Percentiles rank a stretch among this genome's conserved stretches.
These are phyloP conservation scores for Pecoramyces ruminantium DNA, from an alignment of 192 early-diverging fungal genomes.

Conservation along the genomic window DNA sequence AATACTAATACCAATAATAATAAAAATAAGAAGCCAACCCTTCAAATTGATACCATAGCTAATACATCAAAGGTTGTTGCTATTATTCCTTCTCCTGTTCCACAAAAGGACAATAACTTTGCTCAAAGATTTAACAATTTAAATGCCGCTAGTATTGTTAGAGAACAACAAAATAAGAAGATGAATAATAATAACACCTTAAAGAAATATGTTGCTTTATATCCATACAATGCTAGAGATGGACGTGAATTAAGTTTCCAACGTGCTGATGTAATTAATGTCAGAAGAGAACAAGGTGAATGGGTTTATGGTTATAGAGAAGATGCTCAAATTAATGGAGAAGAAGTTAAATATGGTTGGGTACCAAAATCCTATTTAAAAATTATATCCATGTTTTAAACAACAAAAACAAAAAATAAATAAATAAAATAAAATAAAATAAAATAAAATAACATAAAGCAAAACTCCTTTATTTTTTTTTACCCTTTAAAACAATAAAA, in stretches of 20 bases:
- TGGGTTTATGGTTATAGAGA: not conserved
- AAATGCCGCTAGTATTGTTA: not conserved
- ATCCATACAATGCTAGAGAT: not conserved
- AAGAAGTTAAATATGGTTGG: not conserved
- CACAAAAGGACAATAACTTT: not conserved
- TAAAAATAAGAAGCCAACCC: not conserved
- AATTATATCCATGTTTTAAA: not conserved
- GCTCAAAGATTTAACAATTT: not conserved
- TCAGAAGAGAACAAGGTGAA: not conserved
- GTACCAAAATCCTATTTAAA: not conserved
- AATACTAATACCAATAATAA: no score
- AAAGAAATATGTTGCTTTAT: not conserved
- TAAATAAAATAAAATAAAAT: not conserved
- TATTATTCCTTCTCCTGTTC: not conserved
- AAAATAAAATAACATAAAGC: not conserved
- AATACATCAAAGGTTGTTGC: not conserved
- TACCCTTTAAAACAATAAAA: no score
- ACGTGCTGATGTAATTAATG: not conserved
- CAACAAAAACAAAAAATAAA: not conserved
- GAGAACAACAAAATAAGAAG: no score
- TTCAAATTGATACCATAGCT: not conserved
- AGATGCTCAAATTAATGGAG: not conserved
- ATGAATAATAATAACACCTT: not conserved
- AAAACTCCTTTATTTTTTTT: not conserved
- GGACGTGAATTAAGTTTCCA: not conserved